Evolutionary conservation across 257 asterid genomes (phyloP), one percentile per base, ranked within the genome.

Genomic region (Solanum ossicruentum): DNA sequence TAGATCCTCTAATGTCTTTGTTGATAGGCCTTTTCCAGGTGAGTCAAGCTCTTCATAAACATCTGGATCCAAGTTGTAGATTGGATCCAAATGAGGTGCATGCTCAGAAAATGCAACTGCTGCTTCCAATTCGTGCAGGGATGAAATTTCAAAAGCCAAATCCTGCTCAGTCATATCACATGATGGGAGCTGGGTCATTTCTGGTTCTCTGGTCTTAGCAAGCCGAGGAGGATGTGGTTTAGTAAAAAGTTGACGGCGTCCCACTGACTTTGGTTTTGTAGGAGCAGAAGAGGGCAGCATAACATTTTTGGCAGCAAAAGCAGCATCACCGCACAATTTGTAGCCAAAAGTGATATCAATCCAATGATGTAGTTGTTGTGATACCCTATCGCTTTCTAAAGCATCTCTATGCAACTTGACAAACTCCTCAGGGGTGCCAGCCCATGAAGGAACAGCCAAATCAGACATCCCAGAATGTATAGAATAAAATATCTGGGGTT

Each of bases 291-390:
- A 89, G 39, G 97, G 95, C 88, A 96, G 87, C 97, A 95, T 95
- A 79, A 96, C 98, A 87, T 96, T 96, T 88, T 96, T 96, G 82
- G 99, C 97, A 81, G 90, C 91, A 88, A 96, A 65, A 72, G 99
- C 96, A 84, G 98, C 98, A 81, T 90, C 92, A 81, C 99, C 99
- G 26, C 93, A 92, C 96, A 96, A 93, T 91, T 96, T 93, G 92
- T 93, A 93, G 41, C 99, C 98, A 89, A 96, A 96, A 87, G 97
- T 96, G 86, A 96, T 92, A 86, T 96, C 98, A 85, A 96, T 96
- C 99, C 99, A 96, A 70, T 93, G 89, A 90, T 96, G 98, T 89
- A 96, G 90, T 65, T 90, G 94, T 32, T 87, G 63, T 56, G 99
- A 95, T 83, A 93, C 98, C 32, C 89, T 91, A 63, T 87, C 70